phyloP scores from a whole-genome alignment of 352 stramenopile species.

The Pythium aphanidermatum region DNA sequence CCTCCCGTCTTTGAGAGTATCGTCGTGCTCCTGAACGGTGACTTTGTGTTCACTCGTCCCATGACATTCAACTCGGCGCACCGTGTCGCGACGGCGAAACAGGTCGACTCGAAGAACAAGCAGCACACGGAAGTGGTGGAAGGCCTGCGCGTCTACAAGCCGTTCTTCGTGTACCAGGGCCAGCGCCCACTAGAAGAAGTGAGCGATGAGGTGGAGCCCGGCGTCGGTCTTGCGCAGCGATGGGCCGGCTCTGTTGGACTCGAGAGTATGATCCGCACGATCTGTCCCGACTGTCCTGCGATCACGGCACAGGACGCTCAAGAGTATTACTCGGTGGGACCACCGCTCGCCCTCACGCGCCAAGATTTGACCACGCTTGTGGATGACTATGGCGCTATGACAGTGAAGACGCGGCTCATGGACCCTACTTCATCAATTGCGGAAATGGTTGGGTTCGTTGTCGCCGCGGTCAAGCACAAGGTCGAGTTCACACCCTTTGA shows the following conservation, averaged over 20 bases:
- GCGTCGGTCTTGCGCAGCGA: slow-evolving; percentile 55
- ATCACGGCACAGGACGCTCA: slow-evolving; percentile 22
- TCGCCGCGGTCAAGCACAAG: slow-evolving; percentile 55
- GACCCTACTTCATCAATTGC: slow-evolving; percentile 35
- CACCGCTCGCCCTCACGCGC: slow-evolving; percentile 53
- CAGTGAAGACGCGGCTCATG: slow-evolving; percentile 33
- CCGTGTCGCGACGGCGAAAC: slow-evolving; percentile 43
- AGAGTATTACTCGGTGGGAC: slow-evolving; percentile 50
- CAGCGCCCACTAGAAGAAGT: slow-evolving; percentile 25
- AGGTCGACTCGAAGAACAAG: slow-evolving; percentile 54
- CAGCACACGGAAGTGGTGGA: slow-evolving; percentile 55
- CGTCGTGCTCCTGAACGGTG: slow-evolving; percentile 59
- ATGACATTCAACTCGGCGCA: slow-evolving; percentile 56
- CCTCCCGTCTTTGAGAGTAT: slow-evolving; percentile 42
- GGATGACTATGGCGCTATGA: slow-evolving; percentile 68
- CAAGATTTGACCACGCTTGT: slow-evolving; percentile 42
- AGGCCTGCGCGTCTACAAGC: slow-evolving; percentile 75
- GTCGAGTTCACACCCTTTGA: slow-evolving; percentile 68
- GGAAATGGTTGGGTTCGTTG: slow-evolving; percentile 53
- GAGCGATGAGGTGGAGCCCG: slow-evolving; percentile 31
- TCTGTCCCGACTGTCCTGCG: slow-evolving; percentile 46
- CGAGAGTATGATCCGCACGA: slow-evolving; percentile 17
- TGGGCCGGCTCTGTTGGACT: slow-evolving; percentile 41
- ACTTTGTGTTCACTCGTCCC: slow-evolving; percentile 68
- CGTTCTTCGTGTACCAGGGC: slow-evolving; percentile 74